These are phyloP conservation scores for Macrocybe gigantea DNA, from an alignment of 768 basidiomycete species.

Conservation along the genomic window DNA sequence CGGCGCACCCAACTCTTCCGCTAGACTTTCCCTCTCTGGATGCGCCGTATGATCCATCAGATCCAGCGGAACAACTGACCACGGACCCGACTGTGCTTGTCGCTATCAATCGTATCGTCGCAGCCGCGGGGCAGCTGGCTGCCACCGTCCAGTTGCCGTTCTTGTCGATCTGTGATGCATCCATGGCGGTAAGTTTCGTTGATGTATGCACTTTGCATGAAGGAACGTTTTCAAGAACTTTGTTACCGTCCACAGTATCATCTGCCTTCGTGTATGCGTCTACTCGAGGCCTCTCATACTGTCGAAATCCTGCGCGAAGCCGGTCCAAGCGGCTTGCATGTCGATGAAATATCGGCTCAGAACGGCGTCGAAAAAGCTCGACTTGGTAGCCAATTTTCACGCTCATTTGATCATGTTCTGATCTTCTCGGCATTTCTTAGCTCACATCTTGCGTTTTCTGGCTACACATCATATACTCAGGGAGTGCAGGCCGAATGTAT, in stretches of 20 bases:
- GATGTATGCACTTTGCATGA: neutral
- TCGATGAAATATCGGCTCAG: constrained; percentile 35
- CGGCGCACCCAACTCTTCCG: constrained; percentile 7
- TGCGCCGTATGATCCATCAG: constrained; percentile 35
- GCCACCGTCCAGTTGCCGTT: constrained; percentile 65
- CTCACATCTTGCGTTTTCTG: constrained; percentile 68
- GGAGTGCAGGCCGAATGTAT: constrained; percentile 67
- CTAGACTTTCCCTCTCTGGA: constrained; percentile 59
- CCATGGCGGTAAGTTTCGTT: constrained; percentile 51
- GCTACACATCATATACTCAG: constrained; percentile 74
- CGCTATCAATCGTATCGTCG: constrained; percentile 60
- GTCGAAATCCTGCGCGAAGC: constrained; percentile 66
- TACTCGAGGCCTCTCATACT: constrained; percentile 67
- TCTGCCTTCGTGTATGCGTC: constrained; percentile 66
- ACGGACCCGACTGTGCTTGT: constrained; percentile 53
- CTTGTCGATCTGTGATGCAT: constrained; percentile 65
- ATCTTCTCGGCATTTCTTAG: constrained; percentile 25
- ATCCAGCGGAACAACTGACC: constrained; percentile 48
- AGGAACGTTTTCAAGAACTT: neutral
- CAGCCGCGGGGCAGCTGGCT: constrained; percentile 64
- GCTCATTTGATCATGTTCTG: neutral
- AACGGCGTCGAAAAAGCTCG: constrained; percentile 42
- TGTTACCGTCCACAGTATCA: constrained; percentile 45
- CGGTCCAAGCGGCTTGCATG: constrained; percentile 47
- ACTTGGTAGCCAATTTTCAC: constrained; percentile 34